Evolutionary conservation across 2,329 filamentous ascomycete genomes (phyloP), one percentile per base, ranked within the genome.

Genomic region (Cyphellophora attinorum): DNA sequence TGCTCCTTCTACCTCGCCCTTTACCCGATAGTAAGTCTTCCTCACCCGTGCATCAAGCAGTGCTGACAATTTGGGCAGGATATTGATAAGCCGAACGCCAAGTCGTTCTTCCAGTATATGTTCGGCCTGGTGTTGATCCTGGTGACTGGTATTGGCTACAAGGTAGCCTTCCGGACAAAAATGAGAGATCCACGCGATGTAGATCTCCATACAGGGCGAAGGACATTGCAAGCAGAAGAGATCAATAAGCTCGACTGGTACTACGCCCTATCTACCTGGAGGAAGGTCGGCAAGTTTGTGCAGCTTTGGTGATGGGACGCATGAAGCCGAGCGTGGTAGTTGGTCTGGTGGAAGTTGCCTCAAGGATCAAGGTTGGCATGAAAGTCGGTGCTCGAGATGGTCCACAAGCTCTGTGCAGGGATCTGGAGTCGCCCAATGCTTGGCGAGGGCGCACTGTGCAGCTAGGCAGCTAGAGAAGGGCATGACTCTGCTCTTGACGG

Each of bases 81-180:
- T 15, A 39, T 28, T 23, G 19, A 32, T 2, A 18, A 33, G 11
- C 40, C 41, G 11, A 40, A 39, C 2, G 41, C 45, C 5, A 33
- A 46, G 21, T 48, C 47, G 16, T 52, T 53, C 31, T 53, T 53
- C 41, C 41, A 51, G 25, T 51, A 51, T 29, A 52, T 43, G 15
- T 39, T 53, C 14, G 51, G 51, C n/a, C 23, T 52, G 14, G 15
- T 52, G 19, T 28, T 54, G 3, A 49, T 54, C 30, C 29, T 46
- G 12, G 30, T 25, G n/a, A 44, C 42, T 18, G 45, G 45, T 1
- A 21, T 50, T n/a, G 45, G 8, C 2, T 51, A 51, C 42, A 54
- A 54, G 34, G 5, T 53, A 3, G 44, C 52, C 19, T 42, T 44
- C 15, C 29, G 41, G 10, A 53, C 48, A 2, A 34, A 40, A 5